These are phyloP conservation scores for Phoma herbarum DNA, from an alignment of 2,329 filamentous ascomycete genomes.

Conservation along the genomic window DNA sequence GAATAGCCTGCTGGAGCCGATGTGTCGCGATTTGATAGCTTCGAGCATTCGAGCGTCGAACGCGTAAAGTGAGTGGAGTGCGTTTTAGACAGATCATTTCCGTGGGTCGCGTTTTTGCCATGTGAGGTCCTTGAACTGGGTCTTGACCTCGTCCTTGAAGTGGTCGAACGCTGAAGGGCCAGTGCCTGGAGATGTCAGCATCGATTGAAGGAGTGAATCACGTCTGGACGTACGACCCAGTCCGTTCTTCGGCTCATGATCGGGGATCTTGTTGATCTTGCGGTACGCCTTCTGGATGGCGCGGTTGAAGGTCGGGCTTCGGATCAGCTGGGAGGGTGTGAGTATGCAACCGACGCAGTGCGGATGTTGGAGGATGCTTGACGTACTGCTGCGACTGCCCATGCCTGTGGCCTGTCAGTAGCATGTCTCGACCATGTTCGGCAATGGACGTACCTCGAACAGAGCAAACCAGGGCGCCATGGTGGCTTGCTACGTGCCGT, in stretches of 20 bases:
- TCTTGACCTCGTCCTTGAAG: slow-evolving; percentile 63
- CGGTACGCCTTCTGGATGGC: slow-evolving; percentile 61
- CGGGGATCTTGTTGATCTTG: slow-evolving; percentile 56
- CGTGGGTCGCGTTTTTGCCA: slow-evolving; percentile 47
- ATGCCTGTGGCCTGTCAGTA: slow-evolving; percentile 46
- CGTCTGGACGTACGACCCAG: slow-evolving; percentile 56
- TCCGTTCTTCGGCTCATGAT: slow-evolving; percentile 50
- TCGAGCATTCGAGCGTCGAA: background rate
- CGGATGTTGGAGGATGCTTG: background rate
- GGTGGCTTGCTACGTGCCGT: slow-evolving; percentile 1
- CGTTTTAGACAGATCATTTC: slow-evolving; percentile 17
- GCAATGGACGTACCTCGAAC: slow-evolving; percentile 41
- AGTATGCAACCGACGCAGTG: slow-evolving; percentile 9
- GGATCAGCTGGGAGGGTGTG: slow-evolving; percentile 55
- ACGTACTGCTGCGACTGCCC: slow-evolving; percentile 50
- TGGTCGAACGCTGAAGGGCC: slow-evolving; percentile 58
- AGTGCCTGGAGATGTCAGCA: slow-evolving; percentile 30
- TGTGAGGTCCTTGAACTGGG: slow-evolving; percentile 54
- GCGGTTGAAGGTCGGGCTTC: slow-evolving; percentile 64
- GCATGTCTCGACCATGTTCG: background rate
- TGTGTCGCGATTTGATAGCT: too few relatives aligned
- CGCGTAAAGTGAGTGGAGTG: background rate
- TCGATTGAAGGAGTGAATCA: too few relatives aligned
- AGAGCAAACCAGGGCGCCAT: slow-evolving; percentile 46
- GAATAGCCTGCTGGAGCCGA: too few relatives aligned